Evolutionary conservation across 805 yeast species (phyloP).

Genomic region (Myxozyma geophila): DNA sequence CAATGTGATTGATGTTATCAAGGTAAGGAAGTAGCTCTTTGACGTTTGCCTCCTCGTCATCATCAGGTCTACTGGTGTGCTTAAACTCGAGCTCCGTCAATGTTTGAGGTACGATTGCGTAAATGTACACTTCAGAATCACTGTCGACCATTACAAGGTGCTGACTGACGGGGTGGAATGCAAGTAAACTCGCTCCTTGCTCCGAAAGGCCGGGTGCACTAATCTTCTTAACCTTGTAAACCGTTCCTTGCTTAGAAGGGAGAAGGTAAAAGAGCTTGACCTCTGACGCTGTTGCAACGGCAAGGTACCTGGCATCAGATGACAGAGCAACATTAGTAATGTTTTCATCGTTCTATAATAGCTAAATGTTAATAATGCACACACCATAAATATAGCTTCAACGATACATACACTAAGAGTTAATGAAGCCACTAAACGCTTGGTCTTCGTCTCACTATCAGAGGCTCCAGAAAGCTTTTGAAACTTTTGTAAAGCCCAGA

Average conservation of each 20-base stretch:
- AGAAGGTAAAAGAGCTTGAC: conserved; percentile 70
- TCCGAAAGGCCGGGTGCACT: conserved; percentile 48
- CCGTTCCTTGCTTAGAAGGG: conserved; percentile 46
- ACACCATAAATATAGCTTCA: not conserved
- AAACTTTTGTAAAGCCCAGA: conserved; percentile 60
- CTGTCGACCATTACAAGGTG: conserved; percentile 59
- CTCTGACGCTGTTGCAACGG: conserved; percentile 70
- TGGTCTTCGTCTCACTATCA: conserved; percentile 45
- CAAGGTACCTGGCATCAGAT: conserved; percentile 64
- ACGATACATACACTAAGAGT: conserved; percentile 12
- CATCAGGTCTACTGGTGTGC: conserved; percentile 38
- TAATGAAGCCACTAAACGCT: conserved; percentile 64
- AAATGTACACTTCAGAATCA: conserved; percentile 62
- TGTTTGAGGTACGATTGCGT: conserved; percentile 41
- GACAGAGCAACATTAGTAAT: conserved; percentile 71
- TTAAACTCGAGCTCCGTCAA: not conserved
- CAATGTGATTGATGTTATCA: conserved; percentile 58
- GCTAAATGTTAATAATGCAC: conserved; percentile 40
- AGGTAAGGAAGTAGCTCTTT: conserved; percentile 49
- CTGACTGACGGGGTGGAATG: conserved; percentile 50
- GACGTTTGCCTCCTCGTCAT: conserved; percentile 47
- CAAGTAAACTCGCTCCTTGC: conserved; percentile 60
- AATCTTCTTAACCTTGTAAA: conserved; percentile 58
- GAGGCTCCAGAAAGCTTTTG: conserved; percentile 7
- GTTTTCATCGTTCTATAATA: conserved; percentile 73